A percentile compares a stretch with the other conserved stretches of the same genome.
Conservation (phyloP, 768 basidiomycete species). For the Tylopilus cervinicoccineus region DNA sequence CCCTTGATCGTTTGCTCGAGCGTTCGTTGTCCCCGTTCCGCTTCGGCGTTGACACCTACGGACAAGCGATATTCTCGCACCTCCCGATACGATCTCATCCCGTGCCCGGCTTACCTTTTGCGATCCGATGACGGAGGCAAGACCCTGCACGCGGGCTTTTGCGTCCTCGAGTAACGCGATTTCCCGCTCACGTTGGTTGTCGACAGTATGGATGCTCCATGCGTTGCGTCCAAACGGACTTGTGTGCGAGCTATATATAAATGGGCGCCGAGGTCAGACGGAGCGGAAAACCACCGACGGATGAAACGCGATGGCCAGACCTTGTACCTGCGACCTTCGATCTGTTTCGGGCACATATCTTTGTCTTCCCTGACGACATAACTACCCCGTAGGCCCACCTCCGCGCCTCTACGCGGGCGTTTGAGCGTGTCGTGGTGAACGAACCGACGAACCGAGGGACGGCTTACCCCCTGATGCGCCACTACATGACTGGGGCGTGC, state of each 20-base stretch:
- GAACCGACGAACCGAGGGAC: no score
- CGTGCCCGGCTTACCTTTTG: constrained; percentile 3
- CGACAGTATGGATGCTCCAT: constrained; percentile 8
- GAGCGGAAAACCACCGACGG: background rate
- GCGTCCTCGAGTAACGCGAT: constrained; percentile 10
- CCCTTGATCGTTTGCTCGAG: constrained; percentile 1
- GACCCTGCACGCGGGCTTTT: background rate
- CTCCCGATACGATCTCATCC: constrained; percentile 1
- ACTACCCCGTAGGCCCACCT: no score
- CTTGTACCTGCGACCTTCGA: constrained; percentile 14
- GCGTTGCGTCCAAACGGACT: constrained; percentile 7
- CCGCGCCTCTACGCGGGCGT: background rate
- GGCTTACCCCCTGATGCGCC: background rate
- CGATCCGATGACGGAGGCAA: constrained; percentile 8
- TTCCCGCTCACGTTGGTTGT: constrained; percentile 8
- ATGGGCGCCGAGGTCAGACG: background rate
- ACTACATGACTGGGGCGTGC: no score
- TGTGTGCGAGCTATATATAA: constrained; percentile 1
- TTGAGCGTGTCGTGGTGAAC: no score
- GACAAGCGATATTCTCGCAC: constrained; percentile 12
- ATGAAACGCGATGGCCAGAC: background rate
- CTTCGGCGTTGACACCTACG: background rate
- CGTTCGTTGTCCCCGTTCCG: constrained; percentile 6
- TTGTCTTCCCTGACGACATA: constrained; percentile 13
- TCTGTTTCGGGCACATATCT: constrained; percentile 5